Percentiles rank a stretch among this genome's conserved stretches.
Evolutionary conservation across 2,329 filamentous ascomycete species (phyloP).

Genomic region (Alternaria sp.): DNA sequence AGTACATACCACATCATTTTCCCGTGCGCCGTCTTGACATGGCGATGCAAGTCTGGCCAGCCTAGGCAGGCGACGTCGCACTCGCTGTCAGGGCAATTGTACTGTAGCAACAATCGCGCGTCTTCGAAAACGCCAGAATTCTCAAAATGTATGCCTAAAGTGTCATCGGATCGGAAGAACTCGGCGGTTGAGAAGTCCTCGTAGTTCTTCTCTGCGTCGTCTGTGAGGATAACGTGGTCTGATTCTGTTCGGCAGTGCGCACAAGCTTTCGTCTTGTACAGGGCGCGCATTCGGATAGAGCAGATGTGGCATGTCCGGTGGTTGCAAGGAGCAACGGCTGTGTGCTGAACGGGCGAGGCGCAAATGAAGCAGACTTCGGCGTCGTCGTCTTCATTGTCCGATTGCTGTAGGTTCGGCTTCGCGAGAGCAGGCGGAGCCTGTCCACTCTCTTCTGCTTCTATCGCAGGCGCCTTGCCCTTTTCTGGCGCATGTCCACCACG

Average conservation of each 20-base stretch:
- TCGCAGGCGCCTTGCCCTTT: slow-evolving; percentile 39
- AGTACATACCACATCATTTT: slow-evolving; percentile 79
- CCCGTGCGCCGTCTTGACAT: slow-evolving; percentile 82
- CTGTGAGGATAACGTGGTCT: slow-evolving; percentile 89
- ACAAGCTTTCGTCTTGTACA: slow-evolving; percentile 97
- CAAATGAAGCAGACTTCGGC: slow-evolving; percentile 95
- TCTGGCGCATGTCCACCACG: slow-evolving; percentile 34
- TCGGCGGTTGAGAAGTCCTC: slow-evolving; percentile 80
- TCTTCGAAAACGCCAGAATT: slow-evolving; percentile 90
- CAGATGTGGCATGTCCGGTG: slow-evolving; percentile 98
- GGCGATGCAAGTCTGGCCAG: slow-evolving; percentile 79
- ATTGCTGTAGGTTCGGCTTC: slow-evolving; percentile 12
- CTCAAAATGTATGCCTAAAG: slow-evolving; percentile 90
- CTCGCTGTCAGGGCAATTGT: slow-evolving; percentile 88
- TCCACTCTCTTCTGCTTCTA: slow-evolving; percentile 16
- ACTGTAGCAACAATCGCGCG: slow-evolving; percentile 84
- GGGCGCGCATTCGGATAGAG: slow-evolving; percentile 83
- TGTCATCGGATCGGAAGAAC: slow-evolving; percentile 80
- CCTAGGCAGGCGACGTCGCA: slow-evolving; percentile 87
- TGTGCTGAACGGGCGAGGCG: slow-evolving; percentile 86
- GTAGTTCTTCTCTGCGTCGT: slow-evolving; percentile 80
- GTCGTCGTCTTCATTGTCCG: slow-evolving; percentile 52
- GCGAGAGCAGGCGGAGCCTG: slow-evolving; percentile 8
- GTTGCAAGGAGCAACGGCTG: slow-evolving; percentile 91
- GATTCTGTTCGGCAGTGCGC: slow-evolving; percentile 89